phyloP scores from a whole-genome alignment of 179 eudicot genomes.

The Amaranthus tricolor region DNA sequence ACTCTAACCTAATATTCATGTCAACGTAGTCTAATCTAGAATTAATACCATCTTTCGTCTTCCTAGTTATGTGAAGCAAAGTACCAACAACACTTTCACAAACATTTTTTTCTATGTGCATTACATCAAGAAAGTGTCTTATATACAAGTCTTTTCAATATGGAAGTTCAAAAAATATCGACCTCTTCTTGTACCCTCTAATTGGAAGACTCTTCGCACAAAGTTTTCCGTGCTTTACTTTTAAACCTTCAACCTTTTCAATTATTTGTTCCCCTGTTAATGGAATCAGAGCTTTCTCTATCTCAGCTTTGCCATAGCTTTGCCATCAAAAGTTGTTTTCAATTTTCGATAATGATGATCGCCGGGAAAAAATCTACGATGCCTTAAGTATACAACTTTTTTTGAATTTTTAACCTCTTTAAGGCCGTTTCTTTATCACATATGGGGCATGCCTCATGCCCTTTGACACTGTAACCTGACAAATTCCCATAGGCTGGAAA shows the following conservation, averaged over 20 bases:
- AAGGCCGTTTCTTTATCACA: too few relatives aligned
- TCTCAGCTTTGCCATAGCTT: too few relatives aligned
- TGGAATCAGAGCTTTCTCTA: background rate
- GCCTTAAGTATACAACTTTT: too few relatives aligned
- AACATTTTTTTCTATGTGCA: slow-evolving; percentile 12
- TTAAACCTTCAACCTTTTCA: background rate
- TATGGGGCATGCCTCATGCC: slow-evolving; percentile 1
- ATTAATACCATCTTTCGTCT: slow-evolving; percentile 16
- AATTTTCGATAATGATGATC: too few relatives aligned
- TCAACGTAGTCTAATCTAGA: background rate
- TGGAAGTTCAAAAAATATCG: background rate
- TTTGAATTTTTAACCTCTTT: too few relatives aligned
- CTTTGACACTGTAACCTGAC: slow-evolving; percentile 14
- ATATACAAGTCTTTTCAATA: slow-evolving; percentile 6
- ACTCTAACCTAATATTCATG: background rate
- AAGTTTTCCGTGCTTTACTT: background rate
- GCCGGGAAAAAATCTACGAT: too few relatives aligned
- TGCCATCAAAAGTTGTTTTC: background rate
- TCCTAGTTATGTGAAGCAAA: background rate
- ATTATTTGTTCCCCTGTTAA: background rate
- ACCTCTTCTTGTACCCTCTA: slow-evolving; percentile 8
- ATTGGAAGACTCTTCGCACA: background rate
- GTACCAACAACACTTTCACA: slow-evolving; percentile 14
- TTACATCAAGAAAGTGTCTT: slow-evolving; percentile 9
- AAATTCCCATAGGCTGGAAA: slow-evolving; percentile 20